Evolutionary conservation across 129 eudicot species (phyloP).

Genomic region (Artemisia annua): DNA sequence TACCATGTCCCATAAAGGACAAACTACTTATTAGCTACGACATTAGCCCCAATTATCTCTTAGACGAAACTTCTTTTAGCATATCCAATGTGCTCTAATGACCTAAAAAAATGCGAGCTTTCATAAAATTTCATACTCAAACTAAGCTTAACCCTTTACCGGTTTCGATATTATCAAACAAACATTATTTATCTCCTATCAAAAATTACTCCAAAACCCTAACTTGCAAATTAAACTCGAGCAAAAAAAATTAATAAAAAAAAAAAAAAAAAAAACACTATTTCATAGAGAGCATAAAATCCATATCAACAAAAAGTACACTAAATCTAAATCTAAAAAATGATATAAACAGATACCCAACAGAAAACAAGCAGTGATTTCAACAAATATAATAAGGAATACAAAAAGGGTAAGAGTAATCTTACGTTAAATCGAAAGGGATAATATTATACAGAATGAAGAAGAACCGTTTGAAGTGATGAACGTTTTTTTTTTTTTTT

Average conservation of each 20-base stretch:
- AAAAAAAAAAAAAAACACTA: too few relatives aligned
- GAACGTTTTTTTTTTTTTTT: not conserved
- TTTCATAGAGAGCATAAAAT: too few relatives aligned
- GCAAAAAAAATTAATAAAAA: too few relatives aligned
- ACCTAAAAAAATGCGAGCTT: not conserved
- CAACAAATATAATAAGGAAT: not conserved
- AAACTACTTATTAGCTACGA: not conserved
- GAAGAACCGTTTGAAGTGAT: not conserved
- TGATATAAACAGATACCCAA: not conserved
- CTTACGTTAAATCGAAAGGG: not conserved
- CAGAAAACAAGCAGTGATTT: not conserved
- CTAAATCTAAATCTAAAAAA: not conserved
- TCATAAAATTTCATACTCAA: not conserved
- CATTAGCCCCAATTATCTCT: conserved; percentile 3
- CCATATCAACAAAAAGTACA: too few relatives aligned
- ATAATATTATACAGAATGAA: not conserved
- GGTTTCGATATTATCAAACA: not conserved
- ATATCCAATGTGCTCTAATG: not conserved
- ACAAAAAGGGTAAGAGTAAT: not conserved
- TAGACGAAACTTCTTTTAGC: not conserved
- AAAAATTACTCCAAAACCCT: too few relatives aligned
- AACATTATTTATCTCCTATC: too few relatives aligned
- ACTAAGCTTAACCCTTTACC: not conserved
- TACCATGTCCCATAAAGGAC: not conserved
- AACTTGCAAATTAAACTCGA: too few relatives aligned